Conservation (phyloP, 495 filamentous ascomycete genomes). For the Podospora anserina region DNA sequence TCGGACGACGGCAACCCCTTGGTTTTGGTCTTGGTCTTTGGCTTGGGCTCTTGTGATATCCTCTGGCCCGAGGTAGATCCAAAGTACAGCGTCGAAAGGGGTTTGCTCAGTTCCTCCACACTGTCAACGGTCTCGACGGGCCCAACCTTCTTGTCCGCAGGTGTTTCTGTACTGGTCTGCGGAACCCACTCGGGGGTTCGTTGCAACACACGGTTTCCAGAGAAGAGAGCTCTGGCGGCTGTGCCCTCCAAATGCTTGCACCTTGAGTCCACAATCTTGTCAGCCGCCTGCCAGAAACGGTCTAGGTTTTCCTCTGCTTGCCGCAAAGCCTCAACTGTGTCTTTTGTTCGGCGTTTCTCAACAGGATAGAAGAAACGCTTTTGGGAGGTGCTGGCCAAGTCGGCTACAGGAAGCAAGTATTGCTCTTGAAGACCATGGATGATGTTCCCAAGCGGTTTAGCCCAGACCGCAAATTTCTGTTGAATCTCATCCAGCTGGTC, state of each 20-base stretch:
- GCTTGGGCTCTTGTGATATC: neutral
- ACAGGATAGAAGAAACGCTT: slow-evolving; percentile 48
- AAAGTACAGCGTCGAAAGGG: slow-evolving; percentile 20
- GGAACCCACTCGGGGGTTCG: slow-evolving; percentile 49
- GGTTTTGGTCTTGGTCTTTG: neutral
- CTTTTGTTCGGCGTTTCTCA: slow-evolving; percentile 46
- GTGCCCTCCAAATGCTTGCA: slow-evolving; percentile 16
- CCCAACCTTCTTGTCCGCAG: too few species aligned
- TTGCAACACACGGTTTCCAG: slow-evolving; percentile 37
- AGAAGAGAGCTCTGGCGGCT: slow-evolving; percentile 28
- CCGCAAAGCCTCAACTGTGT: slow-evolving; percentile 36
- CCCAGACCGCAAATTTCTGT: slow-evolving; percentile 24
- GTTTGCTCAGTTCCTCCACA: slow-evolving; percentile 17
- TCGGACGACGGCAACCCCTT: neutral
- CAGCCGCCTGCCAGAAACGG: slow-evolving; percentile 42
- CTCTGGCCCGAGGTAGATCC: neutral
- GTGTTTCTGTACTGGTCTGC: too few species aligned
- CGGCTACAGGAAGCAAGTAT: neutral
- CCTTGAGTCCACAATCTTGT: slow-evolving; percentile 11
- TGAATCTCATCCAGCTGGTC: slow-evolving; percentile 23
- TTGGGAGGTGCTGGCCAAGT: slow-evolving; percentile 17
- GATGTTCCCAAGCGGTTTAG: slow-evolving; percentile 15
- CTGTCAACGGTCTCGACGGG: neutral
- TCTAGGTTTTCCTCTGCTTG: slow-evolving; percentile 49
- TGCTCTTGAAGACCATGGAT: slow-evolving; percentile 16